These are phyloP conservation scores for Rhizoclosmatium sp. DNA, from an alignment of 192 early-diverging fungal species.

Conservation along the genomic window DNA sequence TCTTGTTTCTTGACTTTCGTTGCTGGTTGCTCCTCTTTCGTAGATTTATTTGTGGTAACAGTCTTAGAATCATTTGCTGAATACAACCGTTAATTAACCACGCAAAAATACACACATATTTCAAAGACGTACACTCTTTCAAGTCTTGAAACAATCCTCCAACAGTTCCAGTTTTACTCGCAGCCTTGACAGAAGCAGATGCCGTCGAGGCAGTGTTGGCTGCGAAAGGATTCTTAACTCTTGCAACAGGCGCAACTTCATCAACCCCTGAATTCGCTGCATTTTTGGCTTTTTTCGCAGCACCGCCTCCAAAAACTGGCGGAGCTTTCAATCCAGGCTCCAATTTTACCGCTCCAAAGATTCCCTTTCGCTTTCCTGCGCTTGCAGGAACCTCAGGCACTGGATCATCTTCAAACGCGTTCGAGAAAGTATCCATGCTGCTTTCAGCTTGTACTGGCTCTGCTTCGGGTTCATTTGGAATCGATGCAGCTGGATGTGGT, in stretches of 20 bases:
- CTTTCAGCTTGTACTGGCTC: background rate
- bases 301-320: background rate
- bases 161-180: constrained; percentile 5
- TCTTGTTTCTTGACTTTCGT: background rate
- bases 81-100: background rate
- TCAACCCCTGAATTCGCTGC: background rate
- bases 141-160: constrained; percentile 26
- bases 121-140: constrained; percentile 23
- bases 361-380: background rate
- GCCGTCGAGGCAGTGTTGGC: background rate
- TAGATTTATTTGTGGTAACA: constrained; percentile 5
- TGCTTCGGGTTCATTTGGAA: background rate
- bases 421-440: background rate
- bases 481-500: background rate
- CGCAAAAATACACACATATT: background rate
- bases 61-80: constrained; percentile 3
- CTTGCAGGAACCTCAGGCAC: background rate
- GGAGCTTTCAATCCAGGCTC: background rate
- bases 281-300: background rate
- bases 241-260: background rate
- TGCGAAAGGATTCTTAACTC: constrained; percentile 34
- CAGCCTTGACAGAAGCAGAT: background rate
- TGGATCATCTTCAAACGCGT: background rate
- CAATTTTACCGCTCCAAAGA: background rate
- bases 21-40: background rate